These are phyloP conservation scores for Stellera chamaejasme DNA, from an alignment of 345 rosid species.

Conservation along the genomic window DNA sequence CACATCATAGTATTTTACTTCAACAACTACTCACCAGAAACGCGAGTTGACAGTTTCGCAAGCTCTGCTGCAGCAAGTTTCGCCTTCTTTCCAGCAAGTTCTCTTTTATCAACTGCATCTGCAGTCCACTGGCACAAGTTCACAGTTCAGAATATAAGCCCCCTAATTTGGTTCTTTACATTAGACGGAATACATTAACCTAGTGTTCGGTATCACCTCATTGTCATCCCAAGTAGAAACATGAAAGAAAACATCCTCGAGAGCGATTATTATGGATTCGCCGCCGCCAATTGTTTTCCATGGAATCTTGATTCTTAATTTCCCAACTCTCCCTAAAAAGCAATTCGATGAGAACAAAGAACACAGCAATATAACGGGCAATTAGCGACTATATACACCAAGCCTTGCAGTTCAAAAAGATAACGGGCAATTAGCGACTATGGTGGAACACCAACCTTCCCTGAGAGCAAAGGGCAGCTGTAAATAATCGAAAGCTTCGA, in stretches of 20 bases:
- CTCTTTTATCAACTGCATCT: conserved; percentile 74
- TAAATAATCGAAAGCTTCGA: conserved; percentile 86
- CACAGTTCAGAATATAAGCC: neutral
- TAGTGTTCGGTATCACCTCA: conserved; percentile 33
- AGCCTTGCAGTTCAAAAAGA: neutral
- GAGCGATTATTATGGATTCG: conserved; percentile 56
- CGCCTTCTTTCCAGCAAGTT: conserved; percentile 82
- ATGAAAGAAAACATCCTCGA: conserved; percentile 70
- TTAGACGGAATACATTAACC: neutral
- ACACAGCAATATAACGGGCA: neutral
- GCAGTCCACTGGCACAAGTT: conserved; percentile 51
- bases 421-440: neutral
- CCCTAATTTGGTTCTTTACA: neutral
- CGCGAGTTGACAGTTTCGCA: conserved; percentile 65
- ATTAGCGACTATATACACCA: neutral
- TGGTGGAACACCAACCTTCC: conserved; percentile 34
- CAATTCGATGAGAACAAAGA: conserved; percentile 1
- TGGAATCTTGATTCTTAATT: conserved; percentile 66
- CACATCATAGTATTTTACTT: too few species aligned
- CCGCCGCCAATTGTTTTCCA: conserved; percentile 78
- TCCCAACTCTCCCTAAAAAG: conserved; percentile 54
- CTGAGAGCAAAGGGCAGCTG: conserved; percentile 75
- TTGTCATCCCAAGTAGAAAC: conserved; percentile 65
- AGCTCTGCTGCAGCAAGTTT: conserved; percentile 94
- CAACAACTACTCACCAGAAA: conserved; percentile 42